phyloP scores from a whole-genome alignment of 2,329 filamentous ascomycete species.

The Teratosphaeria zuluensis region DNA sequence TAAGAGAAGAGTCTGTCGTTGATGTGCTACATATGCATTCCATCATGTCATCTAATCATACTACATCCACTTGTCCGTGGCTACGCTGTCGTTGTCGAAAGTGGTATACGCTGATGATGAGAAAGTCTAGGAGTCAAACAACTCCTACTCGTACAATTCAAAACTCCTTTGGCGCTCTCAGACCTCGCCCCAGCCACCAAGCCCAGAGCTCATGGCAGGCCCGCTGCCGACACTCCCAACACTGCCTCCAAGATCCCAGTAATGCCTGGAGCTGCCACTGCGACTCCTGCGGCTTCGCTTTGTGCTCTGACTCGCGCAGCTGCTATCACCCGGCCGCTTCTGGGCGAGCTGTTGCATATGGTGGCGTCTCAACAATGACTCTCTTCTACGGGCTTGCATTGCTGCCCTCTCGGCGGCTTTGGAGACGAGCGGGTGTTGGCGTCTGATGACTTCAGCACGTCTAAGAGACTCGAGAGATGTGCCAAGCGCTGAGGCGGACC shows the following conservation, averaged over 20 bases:
- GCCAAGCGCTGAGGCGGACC: constrained; percentile 29
- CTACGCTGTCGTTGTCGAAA: background rate
- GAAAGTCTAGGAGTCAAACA: background rate
- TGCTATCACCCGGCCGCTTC: constrained; percentile 34
- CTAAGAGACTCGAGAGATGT: constrained; percentile 54
- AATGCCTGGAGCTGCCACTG: constrained; percentile 60
- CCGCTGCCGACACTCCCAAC: constrained; percentile 57
- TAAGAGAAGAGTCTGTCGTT: background rate
- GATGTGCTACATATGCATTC: background rate
- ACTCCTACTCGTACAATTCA: background rate
- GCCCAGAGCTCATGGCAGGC: constrained; percentile 25
- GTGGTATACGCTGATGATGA: background rate
- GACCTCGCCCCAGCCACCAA: constrained; percentile 70
- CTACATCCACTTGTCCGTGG: background rate
- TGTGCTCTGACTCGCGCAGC: constrained; percentile 54
- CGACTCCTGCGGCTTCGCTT: constrained; percentile 55
- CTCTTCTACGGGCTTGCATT: constrained; percentile 17
- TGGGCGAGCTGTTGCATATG: constrained; percentile 35
- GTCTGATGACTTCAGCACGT: constrained; percentile 72
- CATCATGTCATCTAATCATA: background rate
- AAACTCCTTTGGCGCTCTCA: constrained; percentile 20
- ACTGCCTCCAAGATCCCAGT: constrained; percentile 83
- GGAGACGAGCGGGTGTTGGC: constrained; percentile 78
- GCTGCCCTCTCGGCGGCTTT: constrained; percentile 34
- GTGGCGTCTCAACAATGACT: constrained; percentile 12